phyloP scores from a whole-genome alignment of 1,139 yeast genomes.

The Yamadazyma epiphylla region DNA sequence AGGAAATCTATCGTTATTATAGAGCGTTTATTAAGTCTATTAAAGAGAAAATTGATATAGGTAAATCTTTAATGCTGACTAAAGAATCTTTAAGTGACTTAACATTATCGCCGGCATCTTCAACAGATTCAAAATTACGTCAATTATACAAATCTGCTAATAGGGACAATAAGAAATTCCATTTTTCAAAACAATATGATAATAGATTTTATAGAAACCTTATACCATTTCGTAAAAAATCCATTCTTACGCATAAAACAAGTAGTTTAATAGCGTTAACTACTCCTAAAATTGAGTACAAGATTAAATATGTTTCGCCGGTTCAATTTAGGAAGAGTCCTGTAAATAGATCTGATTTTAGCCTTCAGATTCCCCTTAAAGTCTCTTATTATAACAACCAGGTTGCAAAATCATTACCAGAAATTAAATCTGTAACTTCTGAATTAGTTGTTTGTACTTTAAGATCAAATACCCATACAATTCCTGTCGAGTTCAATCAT shows the following conservation, averaged over 20 bases:
- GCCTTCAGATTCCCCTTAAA: conserved; percentile 33
- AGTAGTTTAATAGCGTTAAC: conserved; percentile 28
- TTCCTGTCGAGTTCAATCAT: conserved; percentile 41
- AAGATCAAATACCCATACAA: conserved; percentile 29
- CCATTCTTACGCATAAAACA: conserved; percentile 32
- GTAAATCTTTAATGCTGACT: conserved; percentile 17
- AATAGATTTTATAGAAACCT: conserved; percentile 31
- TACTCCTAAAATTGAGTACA: conserved; percentile 32
- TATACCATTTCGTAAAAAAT: conserved; percentile 31
- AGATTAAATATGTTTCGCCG: conserved; percentile 33
- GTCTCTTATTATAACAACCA: conserved; percentile 20
- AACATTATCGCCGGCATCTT: conserved; percentile 12
- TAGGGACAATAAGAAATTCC: conserved; percentile 11
- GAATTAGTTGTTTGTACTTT: conserved; percentile 38
- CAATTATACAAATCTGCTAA: conserved; percentile 29
- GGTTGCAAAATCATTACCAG: conserved; percentile 15
- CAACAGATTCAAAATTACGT: conserved; percentile 23
- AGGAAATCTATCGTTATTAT: conserved; percentile 27
- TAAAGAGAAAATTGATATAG: conserved; percentile 27
- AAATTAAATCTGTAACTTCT: conserved; percentile 28
- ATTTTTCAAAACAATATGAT: conserved; percentile 7
- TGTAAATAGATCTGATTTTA: conserved; percentile 14
- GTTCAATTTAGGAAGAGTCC: conserved; percentile 17
- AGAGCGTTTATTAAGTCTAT: conserved; percentile 35
- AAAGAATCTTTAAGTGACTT: conserved; percentile 7